These are phyloP conservation scores for Fusarium luffae DNA, from an alignment of 2,329 filamentous ascomycete genomes.

Conservation along the genomic window DNA sequence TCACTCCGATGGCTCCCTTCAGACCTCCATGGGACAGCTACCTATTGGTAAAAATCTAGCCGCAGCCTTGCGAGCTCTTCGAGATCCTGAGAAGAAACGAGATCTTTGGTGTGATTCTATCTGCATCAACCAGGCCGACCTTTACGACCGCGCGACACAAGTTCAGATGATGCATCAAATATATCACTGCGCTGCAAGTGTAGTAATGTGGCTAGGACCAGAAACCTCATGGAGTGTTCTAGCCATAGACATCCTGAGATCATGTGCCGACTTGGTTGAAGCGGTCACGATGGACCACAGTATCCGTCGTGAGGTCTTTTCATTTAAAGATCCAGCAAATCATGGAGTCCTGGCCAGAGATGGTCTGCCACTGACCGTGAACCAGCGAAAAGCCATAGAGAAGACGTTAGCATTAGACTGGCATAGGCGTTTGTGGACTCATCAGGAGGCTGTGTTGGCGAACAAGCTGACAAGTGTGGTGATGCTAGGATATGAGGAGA, in stretches of 20 bases:
- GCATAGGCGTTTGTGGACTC: neutral
- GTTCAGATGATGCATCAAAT: neutral
- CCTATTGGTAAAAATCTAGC: neutral
- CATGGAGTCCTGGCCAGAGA: accelerated
- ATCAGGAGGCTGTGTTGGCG: neutral
- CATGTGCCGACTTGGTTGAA: neutral
- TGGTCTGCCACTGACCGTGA: accelerated
- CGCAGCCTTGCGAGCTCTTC: neutral
- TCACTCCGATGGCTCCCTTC: too few relatives aligned
- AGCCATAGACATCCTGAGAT: neutral
- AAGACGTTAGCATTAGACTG: neutral
- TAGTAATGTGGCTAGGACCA: constrained; percentile 4
- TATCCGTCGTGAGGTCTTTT: too few relatives aligned
- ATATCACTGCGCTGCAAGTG: neutral
- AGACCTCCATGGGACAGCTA: neutral
- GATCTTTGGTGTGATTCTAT: constrained; percentile 5
- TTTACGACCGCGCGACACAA: neutral
- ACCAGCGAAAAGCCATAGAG: neutral
- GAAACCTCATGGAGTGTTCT: neutral
- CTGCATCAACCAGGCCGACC: neutral
- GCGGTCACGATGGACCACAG: too few relatives aligned
- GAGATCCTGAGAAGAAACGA: neutral
- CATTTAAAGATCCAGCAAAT: neutral
- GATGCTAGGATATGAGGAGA: neutral
- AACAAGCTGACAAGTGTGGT: neutral